phyloP scores from a whole-genome alignment of 192 early-diverging fungal genomes.

The Backusella morwellensis region DNA sequence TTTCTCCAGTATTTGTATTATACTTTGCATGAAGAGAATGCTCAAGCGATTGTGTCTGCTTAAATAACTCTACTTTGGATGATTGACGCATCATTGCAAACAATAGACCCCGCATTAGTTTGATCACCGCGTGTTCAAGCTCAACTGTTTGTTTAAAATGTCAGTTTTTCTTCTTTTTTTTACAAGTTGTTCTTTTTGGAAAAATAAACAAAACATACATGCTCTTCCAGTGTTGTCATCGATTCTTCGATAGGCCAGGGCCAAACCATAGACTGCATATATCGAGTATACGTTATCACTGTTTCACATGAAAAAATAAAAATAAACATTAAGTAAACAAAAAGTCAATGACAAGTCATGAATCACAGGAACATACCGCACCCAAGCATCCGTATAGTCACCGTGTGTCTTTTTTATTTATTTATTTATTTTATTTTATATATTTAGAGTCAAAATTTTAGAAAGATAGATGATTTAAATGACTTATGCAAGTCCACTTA shows the following conservation, averaged over 20 bases:
- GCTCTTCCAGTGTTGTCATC: slow-evolving; percentile 77
- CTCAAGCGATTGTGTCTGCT: slow-evolving; percentile 66
- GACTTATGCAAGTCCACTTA: slow-evolving; percentile 9
- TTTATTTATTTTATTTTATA: too few relatives aligned
- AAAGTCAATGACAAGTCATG: not conserved
- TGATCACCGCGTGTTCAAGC: slow-evolving; percentile 79
- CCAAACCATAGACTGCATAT: slow-evolving; percentile 75
- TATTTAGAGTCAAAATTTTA: not conserved
- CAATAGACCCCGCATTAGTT: slow-evolving; percentile 81
- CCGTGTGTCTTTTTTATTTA: slow-evolving; percentile 57
- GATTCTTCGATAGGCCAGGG: slow-evolving; percentile 76
- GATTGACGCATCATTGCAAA: slow-evolving; percentile 81
- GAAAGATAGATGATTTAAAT: not conserved
- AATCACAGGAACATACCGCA: slow-evolving; percentile 51
- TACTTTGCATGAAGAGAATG: slow-evolving; percentile 87
- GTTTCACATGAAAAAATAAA: not conserved
- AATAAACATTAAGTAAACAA: not conserved
- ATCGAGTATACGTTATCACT: slow-evolving; percentile 91
- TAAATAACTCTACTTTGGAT: slow-evolving; percentile 77
- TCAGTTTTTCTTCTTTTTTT: not conserved
- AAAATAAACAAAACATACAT: slow-evolving; percentile 46
- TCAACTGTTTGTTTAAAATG: slow-evolving; percentile 52
- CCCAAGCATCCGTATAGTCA: slow-evolving; percentile 85
- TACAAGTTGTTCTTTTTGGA: not conserved
- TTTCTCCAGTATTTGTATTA: slow-evolving; percentile 77